Evolutionary conservation across 495 filamentous ascomycete species (phyloP), one percentile per base, ranked within the genome.

Genomic region (Halenospora varia): DNA sequence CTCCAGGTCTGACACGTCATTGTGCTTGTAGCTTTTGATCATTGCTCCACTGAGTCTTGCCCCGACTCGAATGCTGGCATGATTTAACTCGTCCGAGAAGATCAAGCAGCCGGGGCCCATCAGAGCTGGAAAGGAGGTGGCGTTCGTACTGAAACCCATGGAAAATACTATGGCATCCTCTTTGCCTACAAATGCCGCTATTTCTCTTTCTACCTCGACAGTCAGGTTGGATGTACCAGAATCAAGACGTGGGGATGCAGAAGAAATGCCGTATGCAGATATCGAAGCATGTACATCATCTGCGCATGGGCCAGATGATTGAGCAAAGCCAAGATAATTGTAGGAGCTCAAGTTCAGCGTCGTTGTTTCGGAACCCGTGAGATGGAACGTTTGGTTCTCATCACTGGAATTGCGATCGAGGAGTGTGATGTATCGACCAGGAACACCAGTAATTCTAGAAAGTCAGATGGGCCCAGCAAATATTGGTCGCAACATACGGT

Each of bases 321-420:
- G 93, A 53, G 93, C 93, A 67, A 97, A 97, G 19, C 93, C 93
- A 4, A 97, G 88, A 63, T 97, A 97, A 66, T 97, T 97, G 79
- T 97, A 97, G 3, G 93, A 97, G 75, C 91, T 96, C 83, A 97
- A 82, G 70, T 97, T 97, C 56, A 97, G 72, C 0, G 93, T 96
- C 68, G 97, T 88, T n/a, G 93, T 97, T 41, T 81, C 83, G 24
- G 89, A 93, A 40, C 93, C 93, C 8, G 86, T 90, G 63, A 90
- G 78, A 63, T 88, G 80, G 76, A 96, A 97, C 60, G 82, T 82
- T 60, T 85, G 79, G 71, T 97, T 96, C 73, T 88, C 85, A 65
- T 97, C 88, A 70, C 89, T 78, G 0, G 90, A 93, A 35, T 77
- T 81, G 56, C 93, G 88, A 68, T 97, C 91, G 46, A 96, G 75